phyloP scores from a whole-genome alignment of 768 basidiomycete genomes.

The Pleurotus cornucopiae region DNA sequence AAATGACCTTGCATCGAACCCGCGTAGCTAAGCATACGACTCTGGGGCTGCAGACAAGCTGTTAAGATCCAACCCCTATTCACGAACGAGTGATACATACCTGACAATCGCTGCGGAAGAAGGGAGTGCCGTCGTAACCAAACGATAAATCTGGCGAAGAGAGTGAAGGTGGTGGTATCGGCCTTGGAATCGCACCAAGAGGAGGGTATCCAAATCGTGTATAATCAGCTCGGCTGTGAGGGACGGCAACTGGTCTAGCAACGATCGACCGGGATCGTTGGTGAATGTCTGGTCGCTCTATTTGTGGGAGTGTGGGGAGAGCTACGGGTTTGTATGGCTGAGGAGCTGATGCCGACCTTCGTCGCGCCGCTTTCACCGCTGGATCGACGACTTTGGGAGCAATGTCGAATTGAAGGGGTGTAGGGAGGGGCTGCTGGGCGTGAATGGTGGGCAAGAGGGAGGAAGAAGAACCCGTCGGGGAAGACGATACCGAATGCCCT shows the following conservation, averaged over 20 bases:
- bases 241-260: constrained; percentile 5
- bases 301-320: background rate
- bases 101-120: background rate
- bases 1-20: background rate
- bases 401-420: constrained; percentile 3
- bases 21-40: background rate
- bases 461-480: background rate
- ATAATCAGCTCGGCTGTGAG: background rate
- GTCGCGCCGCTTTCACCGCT: constrained; percentile 19
- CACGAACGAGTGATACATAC: background rate
- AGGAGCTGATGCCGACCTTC: constrained; percentile 30
- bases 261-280: constrained; percentile 7
- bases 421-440: background rate
- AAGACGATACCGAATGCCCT: background rate
- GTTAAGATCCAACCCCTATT: background rate
- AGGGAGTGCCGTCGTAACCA: background rate
- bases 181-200: background rate
- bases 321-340: constrained; percentile 10
- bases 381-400: constrained; percentile 14
- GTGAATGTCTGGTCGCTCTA: background rate
- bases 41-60: background rate
- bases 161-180: constrained; percentile 5
- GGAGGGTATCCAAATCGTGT: background rate
- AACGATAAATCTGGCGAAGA: constrained; percentile 1
- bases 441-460: background rate